A percentile compares a stretch with the other conserved stretches of the same genome.
Evolutionary conservation across 106 monocot species (phyloP).

Genomic region (Xerophyta viscosa): DNA sequence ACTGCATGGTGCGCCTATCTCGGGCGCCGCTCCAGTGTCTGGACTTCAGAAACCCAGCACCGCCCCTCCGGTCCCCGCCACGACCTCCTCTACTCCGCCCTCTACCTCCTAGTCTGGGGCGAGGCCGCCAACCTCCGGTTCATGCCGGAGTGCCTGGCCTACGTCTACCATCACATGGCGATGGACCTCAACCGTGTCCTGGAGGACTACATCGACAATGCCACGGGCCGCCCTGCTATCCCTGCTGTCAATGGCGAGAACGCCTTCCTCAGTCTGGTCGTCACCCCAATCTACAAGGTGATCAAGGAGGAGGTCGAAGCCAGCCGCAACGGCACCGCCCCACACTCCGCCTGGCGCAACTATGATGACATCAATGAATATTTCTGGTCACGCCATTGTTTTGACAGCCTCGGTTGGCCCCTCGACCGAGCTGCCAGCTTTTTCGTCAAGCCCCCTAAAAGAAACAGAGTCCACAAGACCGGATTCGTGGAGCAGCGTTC

Average conservation of each 20-base stretch:
- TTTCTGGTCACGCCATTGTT: slow-evolving; percentile 64
- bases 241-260: slow-evolving; percentile 57
- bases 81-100: slow-evolving; percentile 65
- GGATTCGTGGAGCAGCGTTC: slow-evolving; percentile 92
- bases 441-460: slow-evolving; percentile 35
- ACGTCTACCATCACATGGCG: slow-evolving; percentile 85
- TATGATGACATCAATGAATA: slow-evolving; percentile 92
- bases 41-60: slow-evolving; percentile 22
- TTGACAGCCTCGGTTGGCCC: slow-evolving; percentile 68
- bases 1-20: slow-evolving; percentile 80
- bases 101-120: slow-evolving; percentile 86
- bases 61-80: slow-evolving; percentile 33
- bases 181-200: slow-evolving; percentile 74
- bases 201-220: slow-evolving; percentile 53
- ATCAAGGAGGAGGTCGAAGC: slow-evolving; percentile 59
- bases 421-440: slow-evolving; percentile 59
- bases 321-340: slow-evolving; percentile 63
- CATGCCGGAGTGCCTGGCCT: slow-evolving; percentile 76
- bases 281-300: slow-evolving; percentile 54
- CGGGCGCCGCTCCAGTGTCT: slow-evolving; percentile 54
- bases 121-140: no score
- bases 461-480: slow-evolving; percentile 63
- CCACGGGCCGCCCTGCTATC: slow-evolving; percentile 38
- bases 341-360: no score
- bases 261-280: slow-evolving; percentile 55